Evolutionary conservation across 1,284 basidiomycete species (phyloP).

Genomic region (Neonothopanus nambi): DNA sequence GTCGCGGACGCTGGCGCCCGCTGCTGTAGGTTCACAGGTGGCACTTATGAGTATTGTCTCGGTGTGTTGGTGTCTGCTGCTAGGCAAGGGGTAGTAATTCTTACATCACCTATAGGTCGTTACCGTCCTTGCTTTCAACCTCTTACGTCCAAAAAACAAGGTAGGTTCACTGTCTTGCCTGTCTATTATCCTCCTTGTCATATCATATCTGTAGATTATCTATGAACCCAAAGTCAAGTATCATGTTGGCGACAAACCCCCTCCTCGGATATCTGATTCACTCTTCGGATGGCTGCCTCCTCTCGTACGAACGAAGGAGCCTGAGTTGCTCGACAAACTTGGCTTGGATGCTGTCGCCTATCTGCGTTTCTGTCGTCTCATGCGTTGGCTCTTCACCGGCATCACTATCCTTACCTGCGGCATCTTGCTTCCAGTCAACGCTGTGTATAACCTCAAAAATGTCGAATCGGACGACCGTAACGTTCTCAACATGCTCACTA

Average conservation of each 20-base stretch:
- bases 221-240: constrained; percentile 92
- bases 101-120: constrained; percentile 40
- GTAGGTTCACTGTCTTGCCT: constrained; percentile 33
- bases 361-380: constrained; percentile 88
- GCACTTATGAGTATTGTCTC: constrained; percentile 70
- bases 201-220: constrained; percentile 37
- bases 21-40: constrained; percentile 83
- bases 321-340: constrained; percentile 86
- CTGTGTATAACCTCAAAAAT: constrained; percentile 64
- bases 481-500: constrained; percentile 74
- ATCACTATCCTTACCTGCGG: constrained; percentile 70
- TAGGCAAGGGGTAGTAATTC: background rate
- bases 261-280: constrained; percentile 80
- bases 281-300: constrained; percentile 90
- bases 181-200: constrained; percentile 1
- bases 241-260: constrained; percentile 78
- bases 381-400: constrained; percentile 75
- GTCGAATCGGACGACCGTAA: constrained; percentile 54
- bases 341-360: constrained; percentile 94
- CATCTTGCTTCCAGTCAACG: constrained; percentile 81
- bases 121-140: constrained; percentile 71
- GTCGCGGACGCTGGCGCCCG: constrained; percentile 68
- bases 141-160: constrained; percentile 80
- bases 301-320: constrained; percentile 81
- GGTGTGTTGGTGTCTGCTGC: constrained; percentile 39